Evolutionary conservation across 495 filamentous ascomycete genomes (phyloP).

Genomic region (Cladorrhinum samala): DNA sequence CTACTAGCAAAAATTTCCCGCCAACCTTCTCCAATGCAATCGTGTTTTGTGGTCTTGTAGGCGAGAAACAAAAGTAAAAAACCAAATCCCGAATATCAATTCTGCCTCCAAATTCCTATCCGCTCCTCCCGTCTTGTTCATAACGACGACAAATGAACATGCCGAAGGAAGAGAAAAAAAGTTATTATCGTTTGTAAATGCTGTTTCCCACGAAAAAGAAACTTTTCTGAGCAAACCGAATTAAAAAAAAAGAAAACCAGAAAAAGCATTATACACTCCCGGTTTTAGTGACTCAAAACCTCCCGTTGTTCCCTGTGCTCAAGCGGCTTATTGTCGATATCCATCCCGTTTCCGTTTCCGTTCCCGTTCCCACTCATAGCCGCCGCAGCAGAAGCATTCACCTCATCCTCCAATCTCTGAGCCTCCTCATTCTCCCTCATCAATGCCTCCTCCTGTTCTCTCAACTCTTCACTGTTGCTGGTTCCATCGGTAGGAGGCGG

Average conservation of each 20-base stretch:
- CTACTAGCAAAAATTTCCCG: too few species aligned
- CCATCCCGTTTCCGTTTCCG: not conserved
- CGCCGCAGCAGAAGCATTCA: not conserved
- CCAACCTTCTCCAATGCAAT: too few species aligned
- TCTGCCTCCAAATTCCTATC: too few species aligned
- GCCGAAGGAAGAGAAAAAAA: too few species aligned
- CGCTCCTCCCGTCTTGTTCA: too few species aligned
- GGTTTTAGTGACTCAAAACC: slow-evolving; percentile 26
- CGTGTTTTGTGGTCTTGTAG: too few species aligned
- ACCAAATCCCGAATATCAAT: too few species aligned
- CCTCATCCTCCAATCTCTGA: slow-evolving; percentile 37
- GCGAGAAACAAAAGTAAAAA: too few species aligned
- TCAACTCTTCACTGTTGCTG: slow-evolving; percentile 32
- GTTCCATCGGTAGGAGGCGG: slow-evolving; percentile 30
- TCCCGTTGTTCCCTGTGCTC: slow-evolving; percentile 11
- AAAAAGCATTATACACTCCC: too few species aligned
- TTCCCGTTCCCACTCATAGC: not conserved
- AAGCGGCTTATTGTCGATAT: not conserved
- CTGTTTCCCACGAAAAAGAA: not conserved
- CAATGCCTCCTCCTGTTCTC: slow-evolving; percentile 37
- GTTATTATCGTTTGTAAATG: too few species aligned
- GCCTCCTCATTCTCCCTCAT: slow-evolving; percentile 36
- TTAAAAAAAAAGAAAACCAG: not conserved
- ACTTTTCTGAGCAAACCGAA: not conserved
- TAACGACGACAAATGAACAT: too few species aligned